These are phyloP conservation scores for Jaapia argillacea DNA, from an alignment of 768 basidiomycete genomes.

Conservation along the genomic window DNA sequence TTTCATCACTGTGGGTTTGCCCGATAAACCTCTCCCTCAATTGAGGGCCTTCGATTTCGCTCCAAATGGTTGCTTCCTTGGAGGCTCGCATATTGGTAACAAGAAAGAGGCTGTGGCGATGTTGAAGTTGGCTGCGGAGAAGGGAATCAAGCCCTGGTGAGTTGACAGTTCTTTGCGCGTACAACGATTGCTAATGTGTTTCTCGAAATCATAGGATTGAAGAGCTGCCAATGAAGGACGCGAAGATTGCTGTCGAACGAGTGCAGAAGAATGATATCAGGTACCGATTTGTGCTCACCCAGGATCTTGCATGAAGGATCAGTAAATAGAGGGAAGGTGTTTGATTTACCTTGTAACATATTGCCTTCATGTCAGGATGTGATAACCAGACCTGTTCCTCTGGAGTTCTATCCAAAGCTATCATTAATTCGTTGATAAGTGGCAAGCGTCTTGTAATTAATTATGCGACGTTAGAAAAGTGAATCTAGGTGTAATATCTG, in stretches of 20 bases:
- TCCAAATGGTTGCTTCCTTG: constrained; percentile 11
- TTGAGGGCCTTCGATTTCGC: constrained; percentile 21
- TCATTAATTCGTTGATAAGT: too few species aligned
- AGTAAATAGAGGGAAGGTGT: too few species aligned
- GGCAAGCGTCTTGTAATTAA: too few species aligned
- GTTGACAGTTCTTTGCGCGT: too few species aligned
- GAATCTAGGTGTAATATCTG: constrained; percentile 9
- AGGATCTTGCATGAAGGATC: constrained; percentile 14
- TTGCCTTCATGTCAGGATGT: too few species aligned
- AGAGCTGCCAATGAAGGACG: constrained; percentile 37
- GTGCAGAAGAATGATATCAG: constrained; percentile 38
- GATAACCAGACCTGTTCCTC: too few species aligned
- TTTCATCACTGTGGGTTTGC: constrained; percentile 47
- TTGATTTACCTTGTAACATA: too few species aligned
- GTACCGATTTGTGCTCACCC: constrained; percentile 42
- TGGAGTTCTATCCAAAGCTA: too few species aligned
- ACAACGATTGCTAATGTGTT: too few species aligned
- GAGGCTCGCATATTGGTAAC: constrained; percentile 37
- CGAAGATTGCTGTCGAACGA: constrained; percentile 34
- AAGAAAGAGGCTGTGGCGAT: constrained; percentile 52
- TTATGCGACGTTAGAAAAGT: too few species aligned
- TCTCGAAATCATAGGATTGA: too few species aligned
- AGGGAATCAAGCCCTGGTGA: constrained; percentile 41
- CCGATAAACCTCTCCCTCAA: constrained; percentile 26
- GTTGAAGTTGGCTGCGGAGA: constrained; percentile 46